Evolutionary conservation across 768 basidiomycete genomes (phyloP).

Genomic region (Mycena sanguinolenta): DNA sequence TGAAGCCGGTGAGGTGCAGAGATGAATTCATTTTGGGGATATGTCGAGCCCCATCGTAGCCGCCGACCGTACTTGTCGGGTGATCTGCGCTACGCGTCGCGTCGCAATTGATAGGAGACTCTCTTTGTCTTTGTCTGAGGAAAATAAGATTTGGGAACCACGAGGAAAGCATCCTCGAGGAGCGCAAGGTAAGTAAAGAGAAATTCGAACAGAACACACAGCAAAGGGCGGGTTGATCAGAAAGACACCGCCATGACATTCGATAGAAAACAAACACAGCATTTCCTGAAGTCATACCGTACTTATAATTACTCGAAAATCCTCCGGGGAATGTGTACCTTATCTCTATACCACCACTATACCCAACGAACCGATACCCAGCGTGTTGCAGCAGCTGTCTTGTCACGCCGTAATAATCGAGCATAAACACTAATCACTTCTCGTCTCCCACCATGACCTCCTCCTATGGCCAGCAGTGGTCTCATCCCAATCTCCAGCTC

Average conservation of each 20-base stretch:
- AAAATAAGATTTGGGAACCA: not conserved
- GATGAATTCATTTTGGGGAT: not conserved
- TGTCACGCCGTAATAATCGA: not conserved
- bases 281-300: not conserved
- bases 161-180: not conserved
- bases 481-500: slow-evolving; percentile 46
- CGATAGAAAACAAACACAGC: not conserved
- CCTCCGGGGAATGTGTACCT: not conserved
- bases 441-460: slow-evolving; percentile 16
- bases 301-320: slow-evolving; percentile 8
- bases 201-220: not conserved
- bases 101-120: not conserved
- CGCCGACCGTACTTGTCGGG: no score
- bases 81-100: not conserved
- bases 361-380: not conserved
- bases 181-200: not conserved
- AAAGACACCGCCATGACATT: not conserved
- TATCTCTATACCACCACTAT: not conserved
- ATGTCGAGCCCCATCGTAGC: no score
- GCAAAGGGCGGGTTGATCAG: not conserved
- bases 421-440: slow-evolving; percentile 4
- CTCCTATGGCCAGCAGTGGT: slow-evolving; percentile 30
- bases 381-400: not conserved
- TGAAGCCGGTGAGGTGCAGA: not conserved
- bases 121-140: not conserved